Conservation (phyloP, 2,329 filamentous ascomycete genomes). For the Paecilomyces variotii region DNA sequence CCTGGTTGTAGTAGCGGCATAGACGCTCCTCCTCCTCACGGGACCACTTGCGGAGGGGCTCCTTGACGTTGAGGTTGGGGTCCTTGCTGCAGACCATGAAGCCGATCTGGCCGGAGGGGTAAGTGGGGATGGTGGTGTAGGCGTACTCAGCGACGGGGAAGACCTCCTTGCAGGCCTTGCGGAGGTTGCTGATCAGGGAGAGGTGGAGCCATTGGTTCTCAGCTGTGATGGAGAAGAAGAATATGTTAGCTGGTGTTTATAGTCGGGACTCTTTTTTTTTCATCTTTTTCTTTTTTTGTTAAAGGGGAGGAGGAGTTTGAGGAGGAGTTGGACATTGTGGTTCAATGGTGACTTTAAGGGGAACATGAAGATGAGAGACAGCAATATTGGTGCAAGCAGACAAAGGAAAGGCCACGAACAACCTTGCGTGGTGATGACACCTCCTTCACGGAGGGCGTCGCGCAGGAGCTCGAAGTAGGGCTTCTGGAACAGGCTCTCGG, state of each 20-base stretch:
- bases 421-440: conserved; percentile 99
- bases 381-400: conserved; percentile 57
- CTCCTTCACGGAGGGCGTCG: conserved; percentile 84
- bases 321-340: conserved; percentile 3
- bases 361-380: conserved; percentile 16
- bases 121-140: conserved; percentile 97
- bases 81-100: conserved; percentile 99
- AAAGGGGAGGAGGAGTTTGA: neutral
- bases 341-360: neutral
- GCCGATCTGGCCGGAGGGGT: conserved; percentile 97
- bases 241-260: conserved; percentile 5
- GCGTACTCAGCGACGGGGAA: conserved; percentile 98
- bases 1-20: conserved; percentile 95
- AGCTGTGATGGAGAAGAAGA: conserved; percentile 47
- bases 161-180: conserved; percentile 93
- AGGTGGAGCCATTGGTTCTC: conserved; percentile 99
- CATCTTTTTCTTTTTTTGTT: neutral
- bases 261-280: neutral
- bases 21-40: conserved; percentile 84
- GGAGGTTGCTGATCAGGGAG: conserved; percentile 83
- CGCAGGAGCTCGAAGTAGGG: conserved; percentile 93
- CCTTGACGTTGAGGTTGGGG: conserved; percentile 69
- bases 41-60: conserved; percentile 73
- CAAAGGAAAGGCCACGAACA: conserved; percentile 75
- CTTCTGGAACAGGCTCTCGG: conserved; percentile 96